These are phyloP conservation scores for Hypoxylon trugodes DNA, from an alignment of 495 filamentous ascomycete species.

Conservation along the genomic window DNA sequence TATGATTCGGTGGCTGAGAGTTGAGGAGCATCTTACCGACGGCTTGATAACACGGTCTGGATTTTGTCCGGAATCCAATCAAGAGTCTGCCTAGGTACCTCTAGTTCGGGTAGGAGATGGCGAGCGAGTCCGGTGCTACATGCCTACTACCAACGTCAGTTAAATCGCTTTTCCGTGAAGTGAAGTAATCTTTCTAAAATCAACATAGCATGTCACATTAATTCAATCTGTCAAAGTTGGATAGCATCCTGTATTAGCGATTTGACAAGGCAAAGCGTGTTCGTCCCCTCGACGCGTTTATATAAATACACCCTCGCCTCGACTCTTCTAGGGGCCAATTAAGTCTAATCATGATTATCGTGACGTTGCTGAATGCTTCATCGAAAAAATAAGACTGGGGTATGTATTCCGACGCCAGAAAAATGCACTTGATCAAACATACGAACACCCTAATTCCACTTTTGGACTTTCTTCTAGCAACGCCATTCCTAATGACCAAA, in stretches of 20 bases:
- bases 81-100: no score
- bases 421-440: slow-evolving; percentile 39
- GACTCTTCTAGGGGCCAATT: slow-evolving; percentile 8
- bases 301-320: slow-evolving; percentile 8
- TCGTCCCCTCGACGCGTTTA: background rate
- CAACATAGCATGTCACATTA: background rate
- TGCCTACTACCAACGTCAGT: no score
- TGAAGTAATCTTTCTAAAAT: no score
- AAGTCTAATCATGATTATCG: slow-evolving; percentile 23
- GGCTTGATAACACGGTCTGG: no score
- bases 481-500: slow-evolving; percentile 26
- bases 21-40: background rate
- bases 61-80: no score
- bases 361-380: slow-evolving; percentile 19
- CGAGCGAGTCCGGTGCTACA: no score
- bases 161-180: no score
- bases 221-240: background rate
- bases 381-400: slow-evolving; percentile 25
- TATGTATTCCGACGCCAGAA: slow-evolving; percentile 43
- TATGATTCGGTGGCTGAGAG: no score
- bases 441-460: slow-evolving; percentile 11
- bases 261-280: background rate
- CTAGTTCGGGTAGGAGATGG: no score
- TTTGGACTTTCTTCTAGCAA: slow-evolving; percentile 23
- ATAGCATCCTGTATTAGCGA: slow-evolving; percentile 1